Evolutionary conservation across 176 grass and related monocot genomes (phyloP), one percentile per base, ranked within the genome.

Genomic region (Dendrocalamus sinicus): DNA sequence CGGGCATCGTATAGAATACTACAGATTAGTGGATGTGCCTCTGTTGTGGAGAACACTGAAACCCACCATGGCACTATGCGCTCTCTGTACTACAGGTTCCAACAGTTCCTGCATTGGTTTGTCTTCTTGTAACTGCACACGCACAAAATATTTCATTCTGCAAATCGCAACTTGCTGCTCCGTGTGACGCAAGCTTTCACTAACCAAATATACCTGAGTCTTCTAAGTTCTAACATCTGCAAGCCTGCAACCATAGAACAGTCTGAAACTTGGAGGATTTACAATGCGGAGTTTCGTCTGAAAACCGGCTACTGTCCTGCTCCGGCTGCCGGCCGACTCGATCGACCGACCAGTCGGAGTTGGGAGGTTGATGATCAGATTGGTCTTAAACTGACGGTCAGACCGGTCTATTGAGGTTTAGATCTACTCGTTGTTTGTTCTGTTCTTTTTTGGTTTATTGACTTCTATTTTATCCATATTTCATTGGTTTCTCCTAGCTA

Each of bases 1-100:
- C 51, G 62, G 60, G 75, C 45, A 72, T 12, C 76, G 53, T 86
- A 89, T 69, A 41, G 70, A 61, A 81, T 80, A 48, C 28, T 69
- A 52, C 40, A 47, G 72, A 81, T 46, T 37, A 50, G 84, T 75
- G 75, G 84, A 72, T 24, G 80, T 87, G 84, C 80, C 74, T 59
- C 84, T 75, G 19, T 54, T 59, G 75, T 91, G 89, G 81, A 79
- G 61, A 87, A 84, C 89, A 87, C 23, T 6, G 73, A 69, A 62
- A 77, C 85, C 85, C 81, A 87, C 75, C 69, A 47, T 51, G 13
- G 60, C 68, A 24, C 43, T 69, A 62, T 41, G 61, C 37, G 16
- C 71, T 72, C 60, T 26, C 76, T 84, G 51, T 17, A 37, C 68
- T 65, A 79, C 44, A 87, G 67, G 60, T 2, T 68, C 30, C 23